phyloP scores from a whole-genome alignment of 768 basidiomycete species.

The Sutorius australiensis region DNA sequence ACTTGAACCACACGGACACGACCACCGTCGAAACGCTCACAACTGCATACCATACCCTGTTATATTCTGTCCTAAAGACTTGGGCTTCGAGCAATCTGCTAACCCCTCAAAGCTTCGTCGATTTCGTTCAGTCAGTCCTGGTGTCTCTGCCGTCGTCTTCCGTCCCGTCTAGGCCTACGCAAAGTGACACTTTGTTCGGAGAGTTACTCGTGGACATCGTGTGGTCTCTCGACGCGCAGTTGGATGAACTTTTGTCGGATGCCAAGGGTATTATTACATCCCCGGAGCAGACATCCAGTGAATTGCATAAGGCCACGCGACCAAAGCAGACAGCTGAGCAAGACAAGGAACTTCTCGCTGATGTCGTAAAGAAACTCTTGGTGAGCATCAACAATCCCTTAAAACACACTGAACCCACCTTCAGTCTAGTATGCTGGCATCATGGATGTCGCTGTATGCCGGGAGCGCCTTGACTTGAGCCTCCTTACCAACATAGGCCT shows the following conservation, averaged over 20 bases:
- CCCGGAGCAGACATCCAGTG: slow-evolving; percentile 25
- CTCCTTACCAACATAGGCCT: slow-evolving; percentile 63
- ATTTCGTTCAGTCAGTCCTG: slow-evolving; percentile 63
- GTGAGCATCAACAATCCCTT: slow-evolving; percentile 32
- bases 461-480: slow-evolving; percentile 69
- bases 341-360: slow-evolving; percentile 59
- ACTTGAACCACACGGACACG: slow-evolving; percentile 55
- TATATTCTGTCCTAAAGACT: slow-evolving; percentile 54
- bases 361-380: slow-evolving; percentile 57
- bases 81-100: slow-evolving; percentile 51
- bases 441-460: slow-evolving; percentile 56
- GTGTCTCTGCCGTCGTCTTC: slow-evolving; percentile 64
- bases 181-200: slow-evolving; percentile 48
- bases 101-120: slow-evolving; percentile 48
- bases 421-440: slow-evolving; percentile 51
- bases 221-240: slow-evolving; percentile 74
- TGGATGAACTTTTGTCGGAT: slow-evolving; percentile 68
- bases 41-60: slow-evolving; percentile 65
- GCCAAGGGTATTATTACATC: slow-evolving; percentile 41
- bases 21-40: slow-evolving; percentile 53
- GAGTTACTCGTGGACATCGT: slow-evolving; percentile 75
- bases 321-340: slow-evolving; percentile 52
- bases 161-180: slow-evolving; percentile 32
- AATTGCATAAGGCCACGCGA: slow-evolving; percentile 34
- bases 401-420: not conserved